Evolutionary conservation across 495 filamentous ascomycete species (phyloP).

Genomic region (Evernia prunastri): DNA sequence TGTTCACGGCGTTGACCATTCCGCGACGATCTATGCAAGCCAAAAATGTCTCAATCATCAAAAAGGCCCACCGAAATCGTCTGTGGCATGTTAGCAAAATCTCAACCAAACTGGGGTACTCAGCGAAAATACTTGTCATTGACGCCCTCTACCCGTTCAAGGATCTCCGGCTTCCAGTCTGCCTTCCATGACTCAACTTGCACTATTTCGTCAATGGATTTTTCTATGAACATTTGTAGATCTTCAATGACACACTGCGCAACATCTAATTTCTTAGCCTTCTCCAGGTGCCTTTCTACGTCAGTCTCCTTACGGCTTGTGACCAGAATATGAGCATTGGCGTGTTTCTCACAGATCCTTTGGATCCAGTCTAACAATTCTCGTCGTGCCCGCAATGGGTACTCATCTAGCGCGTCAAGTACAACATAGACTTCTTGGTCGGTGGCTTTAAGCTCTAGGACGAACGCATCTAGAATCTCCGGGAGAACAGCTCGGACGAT

Average conservation of each 20-base stretch:
- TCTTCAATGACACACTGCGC: not conserved
- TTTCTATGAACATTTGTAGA: not conserved
- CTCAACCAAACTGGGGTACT: not conserved
- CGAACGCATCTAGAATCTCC: not conserved
- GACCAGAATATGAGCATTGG: not conserved
- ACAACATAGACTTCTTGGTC: conserved; percentile 4
- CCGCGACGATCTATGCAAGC: not conserved
- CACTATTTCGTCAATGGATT: not conserved
- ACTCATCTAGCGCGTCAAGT: conserved; percentile 11
- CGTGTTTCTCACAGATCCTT: not conserved
- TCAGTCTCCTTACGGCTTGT: not conserved
- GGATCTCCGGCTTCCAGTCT: not conserved
- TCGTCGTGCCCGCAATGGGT: not conserved
- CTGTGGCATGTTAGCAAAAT: not conserved
- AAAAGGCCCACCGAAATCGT: conserved; percentile 5
- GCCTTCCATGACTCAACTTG: not conserved
- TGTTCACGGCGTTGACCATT: not conserved
- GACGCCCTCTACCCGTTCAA: not conserved
- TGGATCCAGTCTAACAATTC: not conserved
- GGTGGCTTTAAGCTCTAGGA: not conserved
- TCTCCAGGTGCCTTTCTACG: not conserved
- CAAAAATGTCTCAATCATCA: not conserved
- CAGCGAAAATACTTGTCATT: not conserved
- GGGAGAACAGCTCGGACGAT: not conserved
- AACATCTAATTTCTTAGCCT: not conserved